Base-by-base conservation (phyloP, 2,329 filamentous ascomycete genomes). In the Cladobotryum protrusum region DNA sequence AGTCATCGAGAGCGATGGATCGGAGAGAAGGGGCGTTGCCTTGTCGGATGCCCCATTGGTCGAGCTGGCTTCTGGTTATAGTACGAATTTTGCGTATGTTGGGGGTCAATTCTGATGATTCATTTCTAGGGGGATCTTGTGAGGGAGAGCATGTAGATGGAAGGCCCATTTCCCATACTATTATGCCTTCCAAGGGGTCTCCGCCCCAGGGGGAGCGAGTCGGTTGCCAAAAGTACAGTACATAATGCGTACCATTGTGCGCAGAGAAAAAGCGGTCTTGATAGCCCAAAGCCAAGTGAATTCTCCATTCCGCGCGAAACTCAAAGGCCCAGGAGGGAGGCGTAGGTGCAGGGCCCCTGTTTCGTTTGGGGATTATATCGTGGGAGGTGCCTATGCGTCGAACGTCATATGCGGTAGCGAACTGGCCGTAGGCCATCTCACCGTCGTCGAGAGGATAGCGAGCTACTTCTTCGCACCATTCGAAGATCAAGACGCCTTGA, bases 231-330 rank as follows among this genome's bases (percentile, higher is more conserved):
- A 78, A 70, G 62, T 84, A 85, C 13, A 83, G 67, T 36, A 72
- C 78, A 63, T 84, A 85, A 60, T 85, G 80, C 0, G 71, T 78
- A 13, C 69, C 59, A 43, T 71, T 83, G 60, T 85, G 82, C 1
- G 76, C 66, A 9, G 79, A 83, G 63, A 79, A 82, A 70, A 83
- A 82, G n/a, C 80, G 75, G 59, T 82, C 78, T 36, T 71, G 66
- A n/a, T 71, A 67, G 56, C 74, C 77, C 6, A 82, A 59, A 1
- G 78, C 73, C 44, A 82, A 76, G 63, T 82, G 76, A 35, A 83
- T 76, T 58, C 78, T 78, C 77, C 77, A 85, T 60, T 84, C 79
- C 41, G 72, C 78, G 45, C 79, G 76, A 48, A 77, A 77, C 1
- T 62, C 63, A 46, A 81, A 65, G 3, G 56, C 59, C 74, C 75